Conservation (phyloP, 139 green algal genomes). For the Micractinium sp. region DNA sequence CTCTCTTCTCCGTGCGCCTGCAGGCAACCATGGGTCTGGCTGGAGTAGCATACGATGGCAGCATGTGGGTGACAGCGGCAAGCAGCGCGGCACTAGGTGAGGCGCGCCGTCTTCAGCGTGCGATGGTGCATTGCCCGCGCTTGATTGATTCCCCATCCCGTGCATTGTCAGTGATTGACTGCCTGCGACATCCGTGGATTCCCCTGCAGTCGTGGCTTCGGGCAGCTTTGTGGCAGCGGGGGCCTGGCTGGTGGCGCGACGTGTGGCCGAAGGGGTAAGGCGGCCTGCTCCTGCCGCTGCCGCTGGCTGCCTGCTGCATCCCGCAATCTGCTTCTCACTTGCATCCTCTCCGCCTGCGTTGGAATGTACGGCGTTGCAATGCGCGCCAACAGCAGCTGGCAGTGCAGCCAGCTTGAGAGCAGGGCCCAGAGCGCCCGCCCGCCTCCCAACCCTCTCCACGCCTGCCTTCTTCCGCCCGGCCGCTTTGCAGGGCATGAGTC, state of each 20-base stretch:
- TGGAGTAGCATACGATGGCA: conserved; percentile 38
- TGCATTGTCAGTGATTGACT: neutral
- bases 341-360: no score
- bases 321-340: no score
- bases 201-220: conserved; percentile 37
- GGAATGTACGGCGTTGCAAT: no score
- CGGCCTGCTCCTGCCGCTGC: neutral
- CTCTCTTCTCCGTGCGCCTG: no score
- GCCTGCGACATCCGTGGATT: neutral
- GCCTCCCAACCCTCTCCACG: neutral
- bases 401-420: no score
- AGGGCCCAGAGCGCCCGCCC: no score
- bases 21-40: neutral
- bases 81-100: conserved; percentile 39
- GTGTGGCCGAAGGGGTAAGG: conserved; percentile 16
- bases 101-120: neutral
- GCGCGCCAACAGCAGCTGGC: neutral
- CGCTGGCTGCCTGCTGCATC: neutral
- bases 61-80: conserved; percentile 45
- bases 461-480: neutral
- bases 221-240: conserved; percentile 30
- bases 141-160: neutral
- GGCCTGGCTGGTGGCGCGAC: conserved; percentile 3
- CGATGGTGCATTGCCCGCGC: no score
- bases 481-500: neutral